Base-by-base conservation (phyloP, 2,329 filamentous ascomycete species). In the Plectosphaerella plurivora region DNA sequence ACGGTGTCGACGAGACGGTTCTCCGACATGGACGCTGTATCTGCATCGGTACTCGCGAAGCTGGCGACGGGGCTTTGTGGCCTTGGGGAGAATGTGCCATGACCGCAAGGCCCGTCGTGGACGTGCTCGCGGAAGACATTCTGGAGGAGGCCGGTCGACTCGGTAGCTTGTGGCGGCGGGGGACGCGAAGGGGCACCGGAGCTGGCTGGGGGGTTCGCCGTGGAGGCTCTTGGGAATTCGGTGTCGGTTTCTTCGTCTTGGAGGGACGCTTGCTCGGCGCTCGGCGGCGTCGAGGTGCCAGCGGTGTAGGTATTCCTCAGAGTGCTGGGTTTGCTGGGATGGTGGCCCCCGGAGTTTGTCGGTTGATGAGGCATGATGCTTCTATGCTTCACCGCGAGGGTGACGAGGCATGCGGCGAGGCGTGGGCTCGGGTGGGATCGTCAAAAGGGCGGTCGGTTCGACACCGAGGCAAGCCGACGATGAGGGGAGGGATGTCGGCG, bases 51-150 rank as follows among this genome's bases (percentile, higher is more conserved):
- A 53, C 63, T 63, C 15, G 60, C 57, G 37, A 65, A 64, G 45
- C 68, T 72, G 35, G 66, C 62, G 9, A 67, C 59, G 4, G 77
- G 75, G 48, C 78, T 82, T 45, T 70, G 72, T 1, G 87, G 79
- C 37, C 83, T 74, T 1, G 88, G 86, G 44, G 88, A 91, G 63
- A 92, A 90, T 15, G 88, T 88, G 60, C 89, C 89, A 70, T 94
- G 87, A 61, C 80, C 78, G 72, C 86, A 90, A 50, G 68, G 65
- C 18, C 75, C 77, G 10, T 74, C 68, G 57, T 79, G 75, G 5
- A 67, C 69, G 33, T 60, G 67, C 37, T 73, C 68, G 52, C 60
- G 59, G 41, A 68, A 59, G 49, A 66, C 53, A 24, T 61, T 56
- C 8, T 65, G 62, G 12, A 82, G 70, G 24, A 86, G 67, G 3